Evolutionary conservation across 2,329 filamentous ascomycete genomes (phyloP).

Genomic region (Aspergillus ochraceus): DNA sequence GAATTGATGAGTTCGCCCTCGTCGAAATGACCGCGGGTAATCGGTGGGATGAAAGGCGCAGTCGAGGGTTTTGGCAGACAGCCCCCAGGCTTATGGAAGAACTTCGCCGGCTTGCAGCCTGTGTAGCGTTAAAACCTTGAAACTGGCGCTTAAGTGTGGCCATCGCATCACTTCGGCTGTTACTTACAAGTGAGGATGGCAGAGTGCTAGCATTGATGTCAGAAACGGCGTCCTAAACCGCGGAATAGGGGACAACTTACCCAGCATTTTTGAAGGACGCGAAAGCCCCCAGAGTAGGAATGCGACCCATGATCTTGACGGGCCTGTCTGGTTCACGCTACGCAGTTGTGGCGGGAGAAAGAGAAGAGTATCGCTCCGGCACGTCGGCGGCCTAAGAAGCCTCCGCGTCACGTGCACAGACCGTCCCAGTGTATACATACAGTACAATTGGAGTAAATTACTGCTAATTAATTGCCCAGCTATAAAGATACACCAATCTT

Average conservation of each 20-base stretch:
- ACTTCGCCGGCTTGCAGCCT: conserved; percentile 6
- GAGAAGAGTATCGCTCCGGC: background rate
- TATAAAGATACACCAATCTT: no score
- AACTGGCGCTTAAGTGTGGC: background rate
- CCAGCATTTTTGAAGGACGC: background rate
- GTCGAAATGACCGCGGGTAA: background rate
- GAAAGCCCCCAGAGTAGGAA: background rate
- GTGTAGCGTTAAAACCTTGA: background rate
- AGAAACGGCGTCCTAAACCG: background rate
- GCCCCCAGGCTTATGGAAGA: conserved; percentile 5
- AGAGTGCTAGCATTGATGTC: conserved; percentile 11
- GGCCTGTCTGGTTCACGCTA: background rate
- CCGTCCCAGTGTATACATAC: background rate
- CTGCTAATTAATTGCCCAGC: background rate
- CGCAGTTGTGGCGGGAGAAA: background rate
- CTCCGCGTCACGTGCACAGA: conserved; percentile 1
- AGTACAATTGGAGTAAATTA: no score
- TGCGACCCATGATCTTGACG: background rate
- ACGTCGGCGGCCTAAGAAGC: background rate
- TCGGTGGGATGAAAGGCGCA: background rate
- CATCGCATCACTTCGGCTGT: background rate
- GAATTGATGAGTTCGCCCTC: conserved; percentile 7
- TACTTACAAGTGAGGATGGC: conserved; percentile 12
- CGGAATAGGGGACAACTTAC: background rate
- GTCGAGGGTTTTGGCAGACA: background rate